Conservation (phyloP, 768 basidiomycete species). For the Dacryopinax spathularia region DNA sequence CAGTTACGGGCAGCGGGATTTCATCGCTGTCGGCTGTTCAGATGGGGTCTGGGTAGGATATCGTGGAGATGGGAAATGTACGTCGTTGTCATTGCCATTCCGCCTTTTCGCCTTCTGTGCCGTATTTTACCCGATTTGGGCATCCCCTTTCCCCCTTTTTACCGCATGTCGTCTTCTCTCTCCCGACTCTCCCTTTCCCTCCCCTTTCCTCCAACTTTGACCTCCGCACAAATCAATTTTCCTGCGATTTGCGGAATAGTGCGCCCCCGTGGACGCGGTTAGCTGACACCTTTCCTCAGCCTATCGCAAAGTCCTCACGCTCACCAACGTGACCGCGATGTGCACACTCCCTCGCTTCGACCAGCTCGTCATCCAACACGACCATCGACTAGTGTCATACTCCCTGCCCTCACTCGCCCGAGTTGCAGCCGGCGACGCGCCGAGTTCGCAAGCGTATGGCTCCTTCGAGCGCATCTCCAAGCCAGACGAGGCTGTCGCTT, state of each 20-base stretch:
- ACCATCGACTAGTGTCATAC: constrained; percentile 45
- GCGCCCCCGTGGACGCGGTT: too few relatives aligned
- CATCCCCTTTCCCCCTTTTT: too few relatives aligned
- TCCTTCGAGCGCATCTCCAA: constrained; percentile 49
- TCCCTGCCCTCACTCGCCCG: constrained; percentile 57
- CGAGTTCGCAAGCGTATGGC: constrained; percentile 35
- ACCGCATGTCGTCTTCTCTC: too few relatives aligned
- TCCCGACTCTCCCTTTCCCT: too few relatives aligned
- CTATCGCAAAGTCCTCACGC: constrained; percentile 41
- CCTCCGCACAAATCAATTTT: too few relatives aligned
- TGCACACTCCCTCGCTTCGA: constrained; percentile 46
- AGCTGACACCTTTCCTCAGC: constrained; percentile 26
- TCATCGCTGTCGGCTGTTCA: constrained; percentile 50
- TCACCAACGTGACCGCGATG: constrained; percentile 38
- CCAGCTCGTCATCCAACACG: constrained; percentile 52
- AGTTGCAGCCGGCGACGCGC: constrained; percentile 37
- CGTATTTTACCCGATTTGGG: not conserved
- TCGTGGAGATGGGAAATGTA: constrained; percentile 39
- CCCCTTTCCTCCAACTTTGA: too few relatives aligned
- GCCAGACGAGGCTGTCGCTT: constrained; percentile 40
- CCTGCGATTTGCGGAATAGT: too few relatives aligned
- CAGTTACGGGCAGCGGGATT: constrained; percentile 38
- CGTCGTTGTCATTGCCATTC: constrained; percentile 14
- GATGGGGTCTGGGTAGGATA: constrained; percentile 56
- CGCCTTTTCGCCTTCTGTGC: not conserved